Evolutionary conservation across 2,329 filamentous ascomycete genomes (phyloP).

Genomic region (Colletotrichum spaethianum): DNA sequence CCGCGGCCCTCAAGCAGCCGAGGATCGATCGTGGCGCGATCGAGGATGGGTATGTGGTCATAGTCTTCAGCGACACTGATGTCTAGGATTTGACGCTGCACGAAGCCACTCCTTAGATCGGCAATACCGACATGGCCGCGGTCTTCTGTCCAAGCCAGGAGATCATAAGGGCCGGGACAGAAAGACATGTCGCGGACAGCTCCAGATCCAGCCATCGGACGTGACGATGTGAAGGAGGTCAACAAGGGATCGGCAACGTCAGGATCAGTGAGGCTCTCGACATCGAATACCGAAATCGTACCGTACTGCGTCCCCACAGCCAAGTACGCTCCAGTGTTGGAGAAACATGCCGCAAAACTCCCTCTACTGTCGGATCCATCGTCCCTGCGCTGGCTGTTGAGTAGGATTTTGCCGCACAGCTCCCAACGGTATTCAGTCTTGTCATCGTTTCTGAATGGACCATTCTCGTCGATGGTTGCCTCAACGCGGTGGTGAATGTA

Average conservation of each 20-base stretch:
- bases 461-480: constrained; percentile 50
- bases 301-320: constrained; percentile 87
- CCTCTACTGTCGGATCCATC: constrained; percentile 72
- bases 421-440: constrained; percentile 63
- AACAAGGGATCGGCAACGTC: constrained; percentile 73
- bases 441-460: constrained; percentile 45
- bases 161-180: constrained; percentile 88
- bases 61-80: constrained; percentile 72
- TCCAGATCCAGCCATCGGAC: constrained; percentile 78
- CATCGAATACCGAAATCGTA: constrained; percentile 82
- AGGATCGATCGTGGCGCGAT: constrained; percentile 68
- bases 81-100: constrained; percentile 77
- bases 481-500: constrained; percentile 81
- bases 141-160: constrained; percentile 95
- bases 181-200: constrained; percentile 94
- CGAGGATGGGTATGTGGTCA: constrained; percentile 69
- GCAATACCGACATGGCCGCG: constrained; percentile 82
- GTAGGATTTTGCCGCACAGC: constrained; percentile 64
- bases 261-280: constrained; percentile 60
- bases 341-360: constrained; percentile 86
- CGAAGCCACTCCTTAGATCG: constrained; percentile 78
- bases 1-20: constrained; percentile 64
- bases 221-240: constrained; percentile 83
- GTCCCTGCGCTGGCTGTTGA: constrained; percentile 70
- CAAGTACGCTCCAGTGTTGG: constrained; percentile 77